phyloP scores from a whole-genome alignment of 73 alveolate genomes.

The Paramecium pentaurelia region DNA sequence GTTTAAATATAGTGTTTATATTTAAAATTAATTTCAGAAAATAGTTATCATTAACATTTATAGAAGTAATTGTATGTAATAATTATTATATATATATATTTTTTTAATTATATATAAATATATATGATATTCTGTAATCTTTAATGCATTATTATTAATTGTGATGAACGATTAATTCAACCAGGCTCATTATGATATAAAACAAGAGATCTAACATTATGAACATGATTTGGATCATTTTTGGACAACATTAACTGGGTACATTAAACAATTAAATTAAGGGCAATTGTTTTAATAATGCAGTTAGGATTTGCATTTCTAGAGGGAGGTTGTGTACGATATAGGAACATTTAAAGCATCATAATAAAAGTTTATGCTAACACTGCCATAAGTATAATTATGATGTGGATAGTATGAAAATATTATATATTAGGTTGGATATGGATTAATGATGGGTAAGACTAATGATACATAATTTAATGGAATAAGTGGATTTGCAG shows the following conservation, averaged over 20 bases:
- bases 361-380: background rate
- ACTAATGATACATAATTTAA: background rate
- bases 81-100: too few species aligned
- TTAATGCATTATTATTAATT: background rate
- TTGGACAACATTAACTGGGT: conserved; percentile 44
- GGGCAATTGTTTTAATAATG: conserved; percentile 28
- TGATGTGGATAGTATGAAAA: conserved; percentile 16
- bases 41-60: too few species aligned
- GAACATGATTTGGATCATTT: conserved; percentile 37
- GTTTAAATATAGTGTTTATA: too few species aligned
- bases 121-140: background rate
- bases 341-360: conserved; percentile 18
- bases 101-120: too few species aligned
- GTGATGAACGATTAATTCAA: background rate
- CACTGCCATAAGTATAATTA: conserved; percentile 35
- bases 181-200: background rate
- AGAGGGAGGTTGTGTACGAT: conserved; percentile 40
- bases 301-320: conserved; percentile 46
- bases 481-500: conserved; percentile 1
- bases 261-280: background rate
- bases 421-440: background rate
- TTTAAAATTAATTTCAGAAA: too few species aligned
- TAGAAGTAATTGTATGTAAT: too few species aligned
- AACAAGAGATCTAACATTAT: background rate
- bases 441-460: conserved; percentile 37